These are phyloP conservation scores for Cutaneotrichosporon spelunceum DNA, from an alignment of 1,284 basidiomycete species.

Conservation along the genomic window DNA sequence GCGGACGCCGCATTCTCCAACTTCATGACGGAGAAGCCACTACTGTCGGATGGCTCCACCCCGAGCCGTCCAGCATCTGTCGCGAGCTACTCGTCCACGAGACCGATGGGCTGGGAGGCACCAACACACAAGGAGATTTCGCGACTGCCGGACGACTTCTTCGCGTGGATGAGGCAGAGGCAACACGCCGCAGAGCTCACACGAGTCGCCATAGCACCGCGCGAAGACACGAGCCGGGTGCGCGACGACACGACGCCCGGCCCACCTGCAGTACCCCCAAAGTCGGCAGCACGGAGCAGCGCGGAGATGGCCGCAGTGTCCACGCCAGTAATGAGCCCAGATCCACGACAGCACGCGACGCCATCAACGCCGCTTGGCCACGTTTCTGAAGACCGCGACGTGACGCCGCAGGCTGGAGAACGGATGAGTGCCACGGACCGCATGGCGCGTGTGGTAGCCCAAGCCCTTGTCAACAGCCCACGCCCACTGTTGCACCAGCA, in stretches of 20 bases:
- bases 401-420: conserved; percentile 6
- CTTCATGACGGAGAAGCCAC: conserved; percentile 29
- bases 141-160: conserved; percentile 45
- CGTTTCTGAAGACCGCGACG: conserved; percentile 8
- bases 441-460: not conserved
- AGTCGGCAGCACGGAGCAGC: not conserved
- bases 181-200: conserved; percentile 25
- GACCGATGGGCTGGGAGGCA: conserved; percentile 39
- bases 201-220: conserved; percentile 14
- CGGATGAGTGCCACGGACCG: not conserved
- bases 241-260: not conserved
- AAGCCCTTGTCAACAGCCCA: not conserved
- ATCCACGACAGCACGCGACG: not conserved
- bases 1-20: conserved; percentile 40
- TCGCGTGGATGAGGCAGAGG: conserved; percentile 43
- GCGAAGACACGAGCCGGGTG: conserved; percentile 7
- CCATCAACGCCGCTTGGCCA: conserved; percentile 1
- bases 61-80: conserved; percentile 34
- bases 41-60: conserved; percentile 29
- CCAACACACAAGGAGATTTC: conserved; percentile 13
- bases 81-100: conserved; percentile 37
- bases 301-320: not conserved
- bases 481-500: not conserved
- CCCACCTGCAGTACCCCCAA: not conserved
- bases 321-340: not conserved